phyloP scores from a whole-genome alignment of 164 flowering plant genomes.

The Macadamia tetraphylla region DNA sequence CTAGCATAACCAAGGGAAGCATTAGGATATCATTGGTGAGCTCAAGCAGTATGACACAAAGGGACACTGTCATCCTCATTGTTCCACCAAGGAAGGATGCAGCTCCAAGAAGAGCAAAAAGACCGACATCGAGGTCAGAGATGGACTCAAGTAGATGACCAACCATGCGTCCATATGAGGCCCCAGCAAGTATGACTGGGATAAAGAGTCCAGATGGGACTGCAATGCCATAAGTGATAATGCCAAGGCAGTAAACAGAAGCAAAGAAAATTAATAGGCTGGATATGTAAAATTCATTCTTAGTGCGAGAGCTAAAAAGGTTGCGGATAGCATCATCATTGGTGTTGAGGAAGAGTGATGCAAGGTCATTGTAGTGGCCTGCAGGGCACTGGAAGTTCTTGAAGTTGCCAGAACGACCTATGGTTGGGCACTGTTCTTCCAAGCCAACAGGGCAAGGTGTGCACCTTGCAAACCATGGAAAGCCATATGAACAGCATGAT shows the following conservation, averaged over 20 bases:
- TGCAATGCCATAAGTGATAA: conserved; percentile 86
- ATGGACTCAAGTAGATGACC: conserved; percentile 46
- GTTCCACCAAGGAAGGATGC: conserved; percentile 96
- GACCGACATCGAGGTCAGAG: conserved; percentile 64
- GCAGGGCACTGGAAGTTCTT: conserved; percentile 77
- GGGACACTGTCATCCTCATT: conserved; percentile 96
- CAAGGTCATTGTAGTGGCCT: conserved; percentile 85
- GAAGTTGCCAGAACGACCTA: conserved; percentile 73
- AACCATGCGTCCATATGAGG: conserved; percentile 80
- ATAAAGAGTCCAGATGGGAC: conserved; percentile 93
- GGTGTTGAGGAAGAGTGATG: conserved; percentile 80
- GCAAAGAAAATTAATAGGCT: conserved; percentile 55
- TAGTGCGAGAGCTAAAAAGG: conserved; percentile 50
- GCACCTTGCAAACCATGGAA: conserved; percentile 82
- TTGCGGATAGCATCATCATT: conserved; percentile 89
- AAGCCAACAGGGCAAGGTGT: conserved; percentile 59
- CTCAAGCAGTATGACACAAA: conserved; percentile 88
- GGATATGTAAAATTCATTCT: conserved; percentile 45
- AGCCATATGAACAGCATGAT: conserved; percentile 67
- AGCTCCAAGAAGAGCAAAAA: conserved; percentile 85
- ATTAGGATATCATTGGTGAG: conserved; percentile 79
- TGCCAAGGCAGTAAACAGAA: conserved; percentile 61
- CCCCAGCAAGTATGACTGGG: conserved; percentile 92
- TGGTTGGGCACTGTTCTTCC: conserved; percentile 57
- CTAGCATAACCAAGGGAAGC: conserved; percentile 89